Base-by-base conservation (phyloP, 495 filamentous ascomycete genomes). In the Penicillium paradoxum region DNA sequence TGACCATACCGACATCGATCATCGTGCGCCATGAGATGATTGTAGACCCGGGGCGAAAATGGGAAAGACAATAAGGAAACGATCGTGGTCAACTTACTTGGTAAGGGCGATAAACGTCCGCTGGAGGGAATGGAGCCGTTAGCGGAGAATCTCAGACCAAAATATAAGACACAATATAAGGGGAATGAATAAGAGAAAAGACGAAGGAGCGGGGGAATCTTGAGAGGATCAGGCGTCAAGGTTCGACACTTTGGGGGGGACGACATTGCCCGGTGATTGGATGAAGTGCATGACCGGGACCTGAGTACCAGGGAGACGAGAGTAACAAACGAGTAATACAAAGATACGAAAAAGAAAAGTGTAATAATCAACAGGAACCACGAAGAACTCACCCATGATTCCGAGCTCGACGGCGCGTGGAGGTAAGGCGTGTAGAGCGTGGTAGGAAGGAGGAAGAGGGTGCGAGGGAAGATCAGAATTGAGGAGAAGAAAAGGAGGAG, bases 41-140 rank as follows among this genome's bases (percentile, higher is more conserved):
- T 54, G 41, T 50, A 51, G 34, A 48, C 6, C 22, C 33, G 41
- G 44, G 50, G 8, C 8, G 18, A 15, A 22, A 36, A 36, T n/a
- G 38, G 19, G 19, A 46, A 22, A 47, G 34, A 32, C 11, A 49
- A 24, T 33, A 51, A 34, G 41, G 21, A 45, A 46, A 43, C 13
- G 36, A 13, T 56, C 19, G 11, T 11, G 33, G 41, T 30, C 37
- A 33, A 80, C 78, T 76, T 73, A 80, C 78, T 72, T 74, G 72
- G 59, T 70, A 73, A 57, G 78, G 78, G 37, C 78, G 78, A 68
- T 80, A 80, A 36, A 79, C 73, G 76, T 80, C 78, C 59, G 75
- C 77, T 76, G 63, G 59, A 25, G 39, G 45, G 48, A 54, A 53
- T 44, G 46, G 67, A 46, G 59, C 17, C 33, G 27, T 45, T 15